phyloP scores from a whole-genome alignment of 2,329 filamentous ascomycete species.

The Teratosphaeria epicoccoides region DNA sequence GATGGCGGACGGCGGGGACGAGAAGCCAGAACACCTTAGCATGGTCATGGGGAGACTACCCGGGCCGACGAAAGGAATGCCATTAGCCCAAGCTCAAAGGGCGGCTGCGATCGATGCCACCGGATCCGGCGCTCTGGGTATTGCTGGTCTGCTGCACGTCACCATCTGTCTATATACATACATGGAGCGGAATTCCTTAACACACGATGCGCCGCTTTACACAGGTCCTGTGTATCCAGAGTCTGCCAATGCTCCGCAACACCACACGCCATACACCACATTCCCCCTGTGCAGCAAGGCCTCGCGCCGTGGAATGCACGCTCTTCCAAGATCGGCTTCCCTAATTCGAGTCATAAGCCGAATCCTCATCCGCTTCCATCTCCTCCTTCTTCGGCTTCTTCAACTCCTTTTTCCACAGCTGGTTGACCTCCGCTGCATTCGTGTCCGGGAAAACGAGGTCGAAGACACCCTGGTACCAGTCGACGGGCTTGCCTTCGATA shows the following conservation, averaged over 20 bases:
- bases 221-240: not conserved
- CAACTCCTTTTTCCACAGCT: slow-evolving; percentile 56
- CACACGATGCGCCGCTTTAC: not conserved
- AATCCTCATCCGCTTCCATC: slow-evolving; percentile 19
- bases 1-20: no score
- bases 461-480: slow-evolving; percentile 93
- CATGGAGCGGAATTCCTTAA: not conserved
- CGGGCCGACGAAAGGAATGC: no score
- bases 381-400: slow-evolving; percentile 47
- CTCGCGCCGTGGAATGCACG: not conserved
- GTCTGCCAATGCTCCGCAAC: not conserved
- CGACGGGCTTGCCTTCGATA: slow-evolving; percentile 80
- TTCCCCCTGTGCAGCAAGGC: not conserved
- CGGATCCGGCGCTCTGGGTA: no score
- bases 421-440: slow-evolving; percentile 62
- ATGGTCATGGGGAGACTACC: no score
- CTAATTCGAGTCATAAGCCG: not conserved
- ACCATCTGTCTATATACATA: not conserved
- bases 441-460: slow-evolving; percentile 77
- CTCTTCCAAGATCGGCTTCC: not conserved
- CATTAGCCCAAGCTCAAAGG: no score
- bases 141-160: not conserved
- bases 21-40: no score
- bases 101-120: no score
- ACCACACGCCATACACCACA: not conserved